phyloP scores from a whole-genome alignment of 1,139 yeast genomes.

The Candida tropicalis region DNA sequence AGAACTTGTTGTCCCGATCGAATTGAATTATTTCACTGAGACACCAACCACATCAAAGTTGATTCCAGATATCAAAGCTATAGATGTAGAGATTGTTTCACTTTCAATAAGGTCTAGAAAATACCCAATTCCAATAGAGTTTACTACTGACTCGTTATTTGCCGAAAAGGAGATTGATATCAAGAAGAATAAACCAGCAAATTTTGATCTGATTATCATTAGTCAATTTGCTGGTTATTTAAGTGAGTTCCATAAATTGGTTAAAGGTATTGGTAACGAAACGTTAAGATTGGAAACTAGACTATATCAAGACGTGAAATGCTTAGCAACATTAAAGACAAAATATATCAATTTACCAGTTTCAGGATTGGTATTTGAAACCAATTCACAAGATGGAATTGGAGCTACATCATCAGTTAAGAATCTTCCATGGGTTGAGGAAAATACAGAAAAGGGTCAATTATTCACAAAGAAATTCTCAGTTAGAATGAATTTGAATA shows the following conservation, averaged over 20 bases:
- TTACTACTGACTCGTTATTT: constrained; percentile 45
- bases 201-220: constrained; percentile 36
- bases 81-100: constrained; percentile 38
- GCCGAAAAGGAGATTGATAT: constrained; percentile 26
- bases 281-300: constrained; percentile 37
- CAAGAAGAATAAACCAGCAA: constrained; percentile 21
- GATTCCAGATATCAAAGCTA: constrained; percentile 32
- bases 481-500: constrained; percentile 27
- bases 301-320: constrained; percentile 39
- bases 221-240: constrained; percentile 33
- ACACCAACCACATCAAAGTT: constrained; percentile 10
- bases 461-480: constrained; percentile 32
- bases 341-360: constrained; percentile 32
- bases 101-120: constrained; percentile 40
- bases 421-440: constrained; percentile 32
- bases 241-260: constrained; percentile 30
- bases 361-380: constrained; percentile 20
- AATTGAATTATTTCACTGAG: constrained; percentile 34
- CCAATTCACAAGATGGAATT: constrained; percentile 15
- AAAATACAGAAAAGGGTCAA: constrained; percentile 19
- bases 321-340: constrained; percentile 37
- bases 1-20: constrained; percentile 37
- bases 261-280: constrained; percentile 40
- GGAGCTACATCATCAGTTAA: constrained; percentile 25
- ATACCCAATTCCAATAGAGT: constrained; percentile 42